Conservation (phyloP, 2,329 filamentous ascomycete genomes). For the Passalora sequoiae region DNA sequence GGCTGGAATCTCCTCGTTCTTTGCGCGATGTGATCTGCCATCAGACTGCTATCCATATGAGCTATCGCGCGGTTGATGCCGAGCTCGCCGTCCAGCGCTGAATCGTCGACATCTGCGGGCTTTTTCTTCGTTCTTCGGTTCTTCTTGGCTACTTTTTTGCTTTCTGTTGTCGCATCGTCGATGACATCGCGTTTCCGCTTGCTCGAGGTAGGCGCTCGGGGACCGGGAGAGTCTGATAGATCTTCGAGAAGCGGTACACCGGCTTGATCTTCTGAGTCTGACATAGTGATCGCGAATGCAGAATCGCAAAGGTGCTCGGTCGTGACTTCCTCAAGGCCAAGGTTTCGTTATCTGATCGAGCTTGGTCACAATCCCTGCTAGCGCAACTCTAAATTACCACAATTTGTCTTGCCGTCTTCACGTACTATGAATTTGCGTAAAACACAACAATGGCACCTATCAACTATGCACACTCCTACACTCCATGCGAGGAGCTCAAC, state of each 20-base stretch:
- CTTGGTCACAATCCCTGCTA: slow-evolving; percentile 24
- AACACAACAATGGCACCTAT: too few species aligned
- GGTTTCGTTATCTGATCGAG: too few species aligned
- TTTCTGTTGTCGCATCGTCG: slow-evolving; percentile 33
- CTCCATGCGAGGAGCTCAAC: too few species aligned
- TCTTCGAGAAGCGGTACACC: slow-evolving; percentile 44
- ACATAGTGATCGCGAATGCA: slow-evolving; percentile 33
- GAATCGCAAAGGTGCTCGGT: background rate
- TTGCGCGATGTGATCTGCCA: slow-evolving; percentile 81
- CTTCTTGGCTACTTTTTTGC: slow-evolving; percentile 52
- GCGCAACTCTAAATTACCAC: slow-evolving; percentile 24
- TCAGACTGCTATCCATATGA: slow-evolving; percentile 73
- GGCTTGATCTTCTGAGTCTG: slow-evolving; percentile 40
- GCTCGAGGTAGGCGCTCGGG: slow-evolving; percentile 24
- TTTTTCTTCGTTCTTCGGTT: slow-evolving; percentile 50
- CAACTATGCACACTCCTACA: too few species aligned
- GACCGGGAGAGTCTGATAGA: slow-evolving; percentile 32
- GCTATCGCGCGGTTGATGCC: slow-evolving; percentile 74
- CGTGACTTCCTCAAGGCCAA: background rate
- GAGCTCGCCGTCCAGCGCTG: slow-evolving; percentile 42
- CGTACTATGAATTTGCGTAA: too few species aligned
- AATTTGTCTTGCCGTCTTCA: too few species aligned
- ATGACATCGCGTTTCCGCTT: slow-evolving; percentile 40
- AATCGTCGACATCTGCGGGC: slow-evolving; percentile 60
- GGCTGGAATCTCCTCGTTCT: slow-evolving; percentile 71